Evolutionary conservation across 2,329 filamentous ascomycete species (phyloP).

Genomic region (Fusarium sp.): DNA sequence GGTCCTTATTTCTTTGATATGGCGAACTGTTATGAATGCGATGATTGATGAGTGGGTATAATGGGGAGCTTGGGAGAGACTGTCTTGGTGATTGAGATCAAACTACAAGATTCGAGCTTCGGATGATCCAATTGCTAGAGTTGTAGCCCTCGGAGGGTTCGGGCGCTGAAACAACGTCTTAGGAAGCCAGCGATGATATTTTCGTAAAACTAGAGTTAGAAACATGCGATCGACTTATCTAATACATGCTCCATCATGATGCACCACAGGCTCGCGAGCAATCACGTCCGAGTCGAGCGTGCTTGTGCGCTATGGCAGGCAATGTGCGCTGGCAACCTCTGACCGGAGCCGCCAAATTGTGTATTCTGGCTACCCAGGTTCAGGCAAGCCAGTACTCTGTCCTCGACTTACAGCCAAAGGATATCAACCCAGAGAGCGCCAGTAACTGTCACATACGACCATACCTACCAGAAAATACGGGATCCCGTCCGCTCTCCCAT

Average conservation of each 20-base stretch:
- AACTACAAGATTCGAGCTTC: accelerated
- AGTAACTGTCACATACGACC: background rate
- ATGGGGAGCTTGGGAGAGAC: too few relatives aligned
- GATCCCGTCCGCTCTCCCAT: conserved; percentile 15
- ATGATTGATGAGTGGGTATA: background rate
- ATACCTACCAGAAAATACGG: conserved; percentile 12
- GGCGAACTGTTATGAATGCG: background rate
- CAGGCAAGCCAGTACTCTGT: background rate
- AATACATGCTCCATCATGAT: background rate
- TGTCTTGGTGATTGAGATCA: background rate
- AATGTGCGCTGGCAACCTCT: too few relatives aligned
- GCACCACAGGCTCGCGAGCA: too few relatives aligned
- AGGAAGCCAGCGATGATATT: background rate
- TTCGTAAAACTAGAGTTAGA: background rate
- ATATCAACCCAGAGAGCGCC: background rate
- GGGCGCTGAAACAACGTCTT: background rate
- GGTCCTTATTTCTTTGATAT: background rate
- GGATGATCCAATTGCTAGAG: too few relatives aligned
- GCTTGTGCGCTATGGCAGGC: background rate
- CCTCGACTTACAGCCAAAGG: background rate
- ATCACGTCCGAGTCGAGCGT: background rate
- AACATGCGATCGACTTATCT: background rate
- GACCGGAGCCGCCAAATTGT: background rate
- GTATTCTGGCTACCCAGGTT: accelerated
- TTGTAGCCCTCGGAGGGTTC: background rate